Conservation (phyloP, 306 rosid species). For the Pyrus betulifolia region DNA sequence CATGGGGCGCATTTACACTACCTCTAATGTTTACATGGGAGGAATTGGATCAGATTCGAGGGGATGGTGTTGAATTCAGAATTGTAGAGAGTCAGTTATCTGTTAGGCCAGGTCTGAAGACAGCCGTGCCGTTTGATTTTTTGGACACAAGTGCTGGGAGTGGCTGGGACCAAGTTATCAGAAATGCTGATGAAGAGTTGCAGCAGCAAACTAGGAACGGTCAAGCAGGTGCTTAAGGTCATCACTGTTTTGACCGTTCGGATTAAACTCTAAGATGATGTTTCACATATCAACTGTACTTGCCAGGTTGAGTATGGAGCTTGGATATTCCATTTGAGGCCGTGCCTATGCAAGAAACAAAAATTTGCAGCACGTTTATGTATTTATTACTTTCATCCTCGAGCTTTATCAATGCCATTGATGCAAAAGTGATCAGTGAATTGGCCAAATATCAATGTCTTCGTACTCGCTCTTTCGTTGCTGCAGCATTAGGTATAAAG, state of each 20-base stretch:
- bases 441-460: too few relatives aligned
- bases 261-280: neutral
- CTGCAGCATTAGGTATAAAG: too few relatives aligned
- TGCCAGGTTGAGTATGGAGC: neutral
- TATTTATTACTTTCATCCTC: neutral
- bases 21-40: slow-evolving; percentile 70
- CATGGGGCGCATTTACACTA: slow-evolving; percentile 71
- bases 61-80: slow-evolving; percentile 39
- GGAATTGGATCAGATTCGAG: slow-evolving; percentile 39
- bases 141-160: slow-evolving; percentile 66
- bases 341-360: neutral
- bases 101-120: slow-evolving; percentile 75
- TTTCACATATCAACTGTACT: neutral
- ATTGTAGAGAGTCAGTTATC: slow-evolving; percentile 61
- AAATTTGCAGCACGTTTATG: neutral
- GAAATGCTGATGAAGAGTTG: slow-evolving; percentile 56
- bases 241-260: neutral
- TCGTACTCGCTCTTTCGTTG: too few relatives aligned
- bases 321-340: neutral
- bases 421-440: neutral
- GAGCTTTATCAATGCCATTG: neutral
- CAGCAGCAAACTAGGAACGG: slow-evolving; percentile 34
- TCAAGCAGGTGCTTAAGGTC: slow-evolving; percentile 49
- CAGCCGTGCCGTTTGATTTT: slow-evolving; percentile 76
- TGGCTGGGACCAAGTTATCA: slow-evolving; percentile 80